Percentiles rank a stretch among this genome's conserved stretches.
These are phyloP conservation scores for Allium cepa DNA, from an alignment of 106 monocot species.

Conservation along the genomic window DNA sequence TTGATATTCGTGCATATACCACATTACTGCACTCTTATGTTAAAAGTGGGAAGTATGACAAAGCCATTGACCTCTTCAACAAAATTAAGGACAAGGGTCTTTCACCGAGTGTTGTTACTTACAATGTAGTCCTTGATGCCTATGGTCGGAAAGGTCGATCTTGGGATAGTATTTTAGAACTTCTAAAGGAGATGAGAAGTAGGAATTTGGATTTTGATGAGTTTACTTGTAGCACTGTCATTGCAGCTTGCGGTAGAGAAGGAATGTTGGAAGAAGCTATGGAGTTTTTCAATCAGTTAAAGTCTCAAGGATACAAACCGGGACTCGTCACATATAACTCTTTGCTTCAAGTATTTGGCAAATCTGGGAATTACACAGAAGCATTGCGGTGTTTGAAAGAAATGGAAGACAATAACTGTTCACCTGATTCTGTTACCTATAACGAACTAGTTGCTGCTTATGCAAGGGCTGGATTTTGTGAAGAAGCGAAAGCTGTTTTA, in stretches of 20 bases:
- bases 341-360: constrained; percentile 71
- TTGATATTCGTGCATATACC: constrained; percentile 78
- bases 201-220: constrained; percentile 58
- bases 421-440: constrained; percentile 64
- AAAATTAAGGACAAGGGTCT: constrained; percentile 49
- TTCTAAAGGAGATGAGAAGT: constrained; percentile 64
- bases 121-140: constrained; percentile 84
- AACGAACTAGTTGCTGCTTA: constrained; percentile 86
- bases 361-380: constrained; percentile 57
- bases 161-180: constrained; percentile 38
- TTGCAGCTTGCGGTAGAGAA: constrained; percentile 78
- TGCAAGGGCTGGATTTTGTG: constrained; percentile 60
- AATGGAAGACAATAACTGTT: constrained; percentile 62
- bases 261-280: constrained; percentile 67
- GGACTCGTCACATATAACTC: constrained; percentile 77
- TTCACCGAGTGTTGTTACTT: constrained; percentile 69
- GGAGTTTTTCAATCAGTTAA: constrained; percentile 51
- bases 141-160: constrained; percentile 69
- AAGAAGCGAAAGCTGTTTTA: constrained; percentile 51
- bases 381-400: constrained; percentile 63
- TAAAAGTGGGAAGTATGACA: constrained; percentile 27
- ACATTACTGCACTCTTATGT: constrained; percentile 57
- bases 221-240: constrained; percentile 83
- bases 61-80: constrained; percentile 48
- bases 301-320: constrained; percentile 44